Evolutionary conservation across 495 filamentous ascomycete species (phyloP).

Genomic region (Aspergillus sclerotioniger): DNA sequence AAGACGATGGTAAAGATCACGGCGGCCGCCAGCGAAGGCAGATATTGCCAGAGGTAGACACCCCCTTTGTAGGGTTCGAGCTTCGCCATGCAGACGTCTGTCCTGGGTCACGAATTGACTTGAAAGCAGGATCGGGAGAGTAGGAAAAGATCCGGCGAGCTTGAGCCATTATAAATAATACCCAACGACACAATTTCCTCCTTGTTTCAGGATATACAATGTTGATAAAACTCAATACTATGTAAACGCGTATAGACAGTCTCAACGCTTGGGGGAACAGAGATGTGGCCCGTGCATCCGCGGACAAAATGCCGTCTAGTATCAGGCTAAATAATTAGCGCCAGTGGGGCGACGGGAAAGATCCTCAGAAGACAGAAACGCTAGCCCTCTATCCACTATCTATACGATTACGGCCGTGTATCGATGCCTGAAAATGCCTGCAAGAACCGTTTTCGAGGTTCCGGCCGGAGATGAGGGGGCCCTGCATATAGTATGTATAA

Average conservation of each 20-base stretch:
- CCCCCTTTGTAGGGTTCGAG: slow-evolving; percentile 11
- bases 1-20: slow-evolving; percentile 51
- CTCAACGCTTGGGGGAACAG: no score
- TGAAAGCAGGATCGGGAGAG: neutral
- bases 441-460: no score
- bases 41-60: slow-evolving; percentile 20
- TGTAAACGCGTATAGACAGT: no score
- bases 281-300: slow-evolving; percentile 14
- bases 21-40: slow-evolving; percentile 47
- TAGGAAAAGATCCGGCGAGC: neutral
- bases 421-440: no score
- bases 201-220: no score
- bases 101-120: slow-evolving; percentile 10
- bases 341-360: neutral
- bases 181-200: no score
- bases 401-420: no score
- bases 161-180: no score
- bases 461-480: no score
- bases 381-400: no score
- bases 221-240: no score
- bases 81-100: slow-evolving; percentile 21
- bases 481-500: no score
- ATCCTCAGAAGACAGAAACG: neutral
- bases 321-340: neutral
- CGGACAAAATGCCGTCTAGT: neutral